Base-by-base conservation (phyloP, 2,329 filamentous ascomycete species). In the Fusarium decemcellulare region DNA sequence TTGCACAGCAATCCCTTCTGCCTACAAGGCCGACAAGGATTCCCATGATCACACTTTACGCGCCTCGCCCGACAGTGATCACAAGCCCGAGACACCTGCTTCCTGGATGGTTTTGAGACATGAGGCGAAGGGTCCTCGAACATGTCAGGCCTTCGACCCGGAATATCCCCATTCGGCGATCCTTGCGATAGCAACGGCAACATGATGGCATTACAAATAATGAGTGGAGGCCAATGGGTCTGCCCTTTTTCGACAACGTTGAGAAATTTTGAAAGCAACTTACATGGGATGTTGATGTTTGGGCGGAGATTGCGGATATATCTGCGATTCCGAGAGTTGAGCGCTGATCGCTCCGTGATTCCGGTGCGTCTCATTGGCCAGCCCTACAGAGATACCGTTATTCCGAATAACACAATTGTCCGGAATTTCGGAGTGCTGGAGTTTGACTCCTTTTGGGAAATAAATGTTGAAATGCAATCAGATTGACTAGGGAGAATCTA, bases 71-170 rank as follows among this genome's bases (percentile, higher is more conserved):
- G 68, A 30, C 72, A 74, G 44, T 65, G 63, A 47, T 73, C 72
- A 29, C 72, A 74, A 6, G 72, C 72, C 34, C 68, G 46, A 2
- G 72, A 70, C 15, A 74, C 72, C 18, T 74, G 72, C 34, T 72
- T 73, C 54, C 72, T 60, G 9, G 58, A 27, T 9, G 54, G 65
- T 37, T 46, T 67, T 27, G 50, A 40, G 7, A 27, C 9, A 4
- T 34, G 6, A 0, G 48, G 8, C 7, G 48, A 51, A 34, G 32
- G 32, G 12, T 9, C 5, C 32, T 9, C 9, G 36, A 32, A 51
- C 23, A 51, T 39, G 23, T 37, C 48, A 12, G 48, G 14, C 14
- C 48, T 23, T 23, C 23, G 23, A 23, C 23, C 23, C 4, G 23
- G 36, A 0, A 30, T 34, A 30, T 51, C 48, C 1, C 48, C 48